Percentiles rank a stretch among this genome's conserved stretches.
phyloP scores from a whole-genome alignment of 2,329 filamentous ascomycete species.

The Aspergillus terreus region DNA sequence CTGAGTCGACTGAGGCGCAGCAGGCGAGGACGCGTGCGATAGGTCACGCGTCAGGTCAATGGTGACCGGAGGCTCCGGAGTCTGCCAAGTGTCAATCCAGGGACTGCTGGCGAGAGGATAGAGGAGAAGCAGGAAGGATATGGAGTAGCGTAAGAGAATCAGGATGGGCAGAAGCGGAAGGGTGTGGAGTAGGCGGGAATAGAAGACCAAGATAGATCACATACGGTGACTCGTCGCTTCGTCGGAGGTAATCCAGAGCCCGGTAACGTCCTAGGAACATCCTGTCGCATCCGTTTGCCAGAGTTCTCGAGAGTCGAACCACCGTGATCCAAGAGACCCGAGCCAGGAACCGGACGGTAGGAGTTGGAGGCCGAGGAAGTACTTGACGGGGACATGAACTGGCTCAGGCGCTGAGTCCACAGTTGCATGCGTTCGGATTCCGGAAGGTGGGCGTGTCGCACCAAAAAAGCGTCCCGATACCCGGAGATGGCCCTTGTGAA shows the following conservation, averaged over 20 bases:
- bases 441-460: conserved; percentile 37
- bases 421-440: conserved; percentile 39
- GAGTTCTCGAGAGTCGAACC: conserved; percentile 28
- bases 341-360: conserved; percentile 19
- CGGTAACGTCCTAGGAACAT: conserved; percentile 37
- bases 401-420: conserved; percentile 37
- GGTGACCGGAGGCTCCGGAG: conserved; percentile 34
- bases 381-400: conserved; percentile 32
- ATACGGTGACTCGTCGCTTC: conserved; percentile 46
- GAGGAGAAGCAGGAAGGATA: conserved; percentile 15
- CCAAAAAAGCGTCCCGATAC: conserved; percentile 41
- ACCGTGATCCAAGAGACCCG: conserved; percentile 16
- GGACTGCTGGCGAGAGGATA: conserved; percentile 25
- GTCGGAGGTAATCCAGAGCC: conserved; percentile 36
- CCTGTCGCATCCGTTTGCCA: conserved; percentile 42
- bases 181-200: conserved; percentile 25
- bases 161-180: conserved; percentile 22
- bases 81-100: conserved; percentile 43
- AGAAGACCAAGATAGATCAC: conserved; percentile 40
- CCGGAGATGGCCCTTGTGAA: conserved; percentile 40
- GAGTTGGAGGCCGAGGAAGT: conserved; percentile 13
- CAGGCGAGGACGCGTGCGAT: conserved; percentile 29
- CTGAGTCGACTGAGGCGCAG: conserved; percentile 20
- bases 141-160: conserved; percentile 19
- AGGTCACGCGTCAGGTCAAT: conserved; percentile 28